phyloP scores from a whole-genome alignment of 257 asterid genomes.

The Ophiorrhiza pumila region DNA sequence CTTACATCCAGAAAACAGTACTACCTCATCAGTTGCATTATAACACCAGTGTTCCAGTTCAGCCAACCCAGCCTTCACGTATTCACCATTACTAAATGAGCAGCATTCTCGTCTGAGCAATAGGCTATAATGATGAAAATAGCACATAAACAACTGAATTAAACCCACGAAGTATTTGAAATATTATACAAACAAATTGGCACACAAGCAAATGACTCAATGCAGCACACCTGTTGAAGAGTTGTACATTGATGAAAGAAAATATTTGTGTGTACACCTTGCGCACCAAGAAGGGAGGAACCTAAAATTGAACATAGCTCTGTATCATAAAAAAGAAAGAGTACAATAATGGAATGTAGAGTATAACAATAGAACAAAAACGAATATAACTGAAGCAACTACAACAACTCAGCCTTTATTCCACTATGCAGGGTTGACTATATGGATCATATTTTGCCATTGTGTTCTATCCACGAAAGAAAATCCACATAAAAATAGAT shows the following conservation, averaged over 20 bases:
- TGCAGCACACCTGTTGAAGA: constrained; percentile 79
- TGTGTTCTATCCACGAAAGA: too few species aligned
- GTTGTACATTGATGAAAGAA: constrained; percentile 93
- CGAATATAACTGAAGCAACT: too few species aligned
- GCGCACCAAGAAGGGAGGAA: constrained; percentile 92
- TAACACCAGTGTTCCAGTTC: constrained; percentile 99
- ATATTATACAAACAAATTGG: constrained; percentile 4
- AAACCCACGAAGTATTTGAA: neutral
- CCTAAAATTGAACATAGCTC: constrained; percentile 44
- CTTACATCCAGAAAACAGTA: constrained; percentile 8
- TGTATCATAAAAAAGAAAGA: neutral
- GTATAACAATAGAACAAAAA: neutral
- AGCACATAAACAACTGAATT: constrained; percentile 9
- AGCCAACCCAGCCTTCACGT: constrained; percentile 97
- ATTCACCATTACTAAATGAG: constrained; percentile 97
- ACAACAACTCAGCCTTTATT: too few species aligned
- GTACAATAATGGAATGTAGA: neutral
- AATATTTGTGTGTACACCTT: constrained; percentile 91
- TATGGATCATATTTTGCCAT: too few species aligned
- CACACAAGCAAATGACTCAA: constrained; percentile 10
- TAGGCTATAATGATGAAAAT: constrained; percentile 49
- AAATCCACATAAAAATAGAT: neutral
- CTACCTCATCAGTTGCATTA: constrained; percentile 97
- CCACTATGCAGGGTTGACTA: too few species aligned
- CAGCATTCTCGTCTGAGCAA: constrained; percentile 98